A percentile compares a stretch with the other conserved stretches of the same genome.
Evolutionary conservation across 2,329 filamentous ascomycete genomes (phyloP).

Genomic region (Talaromyces verruculosus): DNA sequence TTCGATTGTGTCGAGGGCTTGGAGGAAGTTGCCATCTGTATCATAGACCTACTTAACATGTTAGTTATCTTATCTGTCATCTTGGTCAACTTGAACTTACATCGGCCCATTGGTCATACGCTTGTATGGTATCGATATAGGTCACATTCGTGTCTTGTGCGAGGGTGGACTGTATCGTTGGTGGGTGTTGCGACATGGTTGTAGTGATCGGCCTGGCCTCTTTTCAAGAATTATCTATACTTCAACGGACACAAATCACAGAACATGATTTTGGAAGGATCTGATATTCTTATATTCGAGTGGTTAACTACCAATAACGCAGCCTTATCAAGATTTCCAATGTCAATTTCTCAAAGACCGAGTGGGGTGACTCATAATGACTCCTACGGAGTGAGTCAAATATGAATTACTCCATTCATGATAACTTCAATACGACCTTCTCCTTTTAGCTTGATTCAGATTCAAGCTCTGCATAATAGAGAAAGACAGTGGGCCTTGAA

Average conservation of each 20-base stretch:
- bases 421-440: background rate
- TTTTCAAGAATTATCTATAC: background rate
- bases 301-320: no score
- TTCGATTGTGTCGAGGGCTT: slow-evolving; percentile 61
- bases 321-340: background rate
- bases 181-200: slow-evolving; percentile 17
- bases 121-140: slow-evolving; percentile 39
- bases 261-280: background rate
- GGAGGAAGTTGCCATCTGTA: slow-evolving; percentile 65
- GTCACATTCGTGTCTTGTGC: slow-evolving; percentile 13
- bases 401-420: background rate
- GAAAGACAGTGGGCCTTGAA: background rate
- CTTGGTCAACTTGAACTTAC: slow-evolving; percentile 25
- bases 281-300: background rate
- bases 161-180: slow-evolving; percentile 19
- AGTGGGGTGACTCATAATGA: background rate
- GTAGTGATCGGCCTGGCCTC: background rate
- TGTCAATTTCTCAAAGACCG: background rate
- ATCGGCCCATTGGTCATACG: slow-evolving; percentile 42
- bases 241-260: no score
- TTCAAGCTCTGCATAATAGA: background rate
- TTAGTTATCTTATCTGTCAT: background rate
- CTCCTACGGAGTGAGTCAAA: background rate
- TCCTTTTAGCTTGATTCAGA: background rate
- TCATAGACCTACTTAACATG: slow-evolving; percentile 55